Base-by-base conservation (phyloP, 1,139 yeast genomes). In the Torulaspora globosa region DNA sequence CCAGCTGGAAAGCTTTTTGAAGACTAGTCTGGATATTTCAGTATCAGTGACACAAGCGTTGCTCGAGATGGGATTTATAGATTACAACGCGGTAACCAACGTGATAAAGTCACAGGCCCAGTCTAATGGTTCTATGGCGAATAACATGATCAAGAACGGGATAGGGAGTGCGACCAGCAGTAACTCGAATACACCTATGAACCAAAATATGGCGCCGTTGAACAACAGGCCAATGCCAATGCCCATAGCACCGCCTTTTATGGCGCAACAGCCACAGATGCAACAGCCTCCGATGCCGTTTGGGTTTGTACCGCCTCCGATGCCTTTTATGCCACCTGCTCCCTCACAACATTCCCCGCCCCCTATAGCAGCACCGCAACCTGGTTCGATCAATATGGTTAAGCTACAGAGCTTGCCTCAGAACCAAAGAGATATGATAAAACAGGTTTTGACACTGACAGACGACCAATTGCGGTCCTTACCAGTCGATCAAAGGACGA, bases 1-100 rank as follows among this genome's bases (percentile, higher is more conserved):
- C 11, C 80, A 78, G 36, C 71, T 79, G 35, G 62, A 59, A 26
- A 55, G 57, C 8, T 64, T 65, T 36, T 71, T 80, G 49, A 76
- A 71, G 48, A 70, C 79, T 29, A 76, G 80, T 34, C 80, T 84
- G 3, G 74, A 78, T 41, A 68, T 83, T 38, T 82, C 88, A 3
- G 69, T 79, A 2, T 73, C 85, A 1, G 80, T 85, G 0, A 79
- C 89, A 0, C 92, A 84, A 61, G 85, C 88, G 2, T 69, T 84
- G 51, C 64, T 84, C n/a, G 70, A 82, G 39, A 83, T 84, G 90
- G 94, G 92, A 0, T 72, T 84, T 41, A 78, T 84, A 27, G 85
- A 83, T 60, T 72, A 74, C 34, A 81, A 79, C 34, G 83, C 82
- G 15, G 79, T 84, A 23, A 71, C 74, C 30, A 76, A 70, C 37